These are phyloP conservation scores for Bolboschoenoplectus hybrid DNA, from an alignment of 202 grass and related monocot genomes.

Conservation along the genomic window DNA sequence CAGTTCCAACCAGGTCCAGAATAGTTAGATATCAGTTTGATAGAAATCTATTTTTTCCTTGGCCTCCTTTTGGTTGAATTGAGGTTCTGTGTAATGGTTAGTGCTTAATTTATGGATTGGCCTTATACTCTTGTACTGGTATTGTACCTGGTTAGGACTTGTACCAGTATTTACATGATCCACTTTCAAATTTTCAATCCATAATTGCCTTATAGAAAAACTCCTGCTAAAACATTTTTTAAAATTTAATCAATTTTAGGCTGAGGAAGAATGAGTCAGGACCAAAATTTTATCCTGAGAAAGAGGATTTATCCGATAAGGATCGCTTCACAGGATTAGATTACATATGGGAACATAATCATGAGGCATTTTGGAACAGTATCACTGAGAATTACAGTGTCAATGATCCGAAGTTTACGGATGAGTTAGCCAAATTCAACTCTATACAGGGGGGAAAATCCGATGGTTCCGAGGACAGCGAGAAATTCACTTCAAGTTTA, in stretches of 20 bases:
- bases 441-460: neutral
- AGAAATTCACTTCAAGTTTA: constrained; percentile 40
- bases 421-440: constrained; percentile 7
- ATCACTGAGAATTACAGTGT: neutral
- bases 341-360: constrained; percentile 40
- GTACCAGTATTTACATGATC: neutral
- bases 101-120: neutral
- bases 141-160: neutral
- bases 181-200: neutral
- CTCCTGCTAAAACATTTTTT: neutral
- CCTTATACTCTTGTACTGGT: constrained; percentile 1
- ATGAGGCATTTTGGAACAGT: constrained; percentile 29
- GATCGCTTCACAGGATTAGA: constrained; percentile 36
- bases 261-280: neutral
- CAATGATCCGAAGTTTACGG: neutral
- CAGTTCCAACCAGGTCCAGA: neutral
- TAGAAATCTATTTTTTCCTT: neutral
- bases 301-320: constrained; percentile 19
- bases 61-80: neutral
- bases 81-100: neutral
- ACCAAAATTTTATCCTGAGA: constrained; percentile 26
- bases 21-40: constrained; percentile 1
- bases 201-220: neutral
- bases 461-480: neutral
- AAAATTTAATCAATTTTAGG: constrained; percentile 15